Conservation (phyloP, 768 basidiomycete genomes). For the Lentinula boryana region DNA sequence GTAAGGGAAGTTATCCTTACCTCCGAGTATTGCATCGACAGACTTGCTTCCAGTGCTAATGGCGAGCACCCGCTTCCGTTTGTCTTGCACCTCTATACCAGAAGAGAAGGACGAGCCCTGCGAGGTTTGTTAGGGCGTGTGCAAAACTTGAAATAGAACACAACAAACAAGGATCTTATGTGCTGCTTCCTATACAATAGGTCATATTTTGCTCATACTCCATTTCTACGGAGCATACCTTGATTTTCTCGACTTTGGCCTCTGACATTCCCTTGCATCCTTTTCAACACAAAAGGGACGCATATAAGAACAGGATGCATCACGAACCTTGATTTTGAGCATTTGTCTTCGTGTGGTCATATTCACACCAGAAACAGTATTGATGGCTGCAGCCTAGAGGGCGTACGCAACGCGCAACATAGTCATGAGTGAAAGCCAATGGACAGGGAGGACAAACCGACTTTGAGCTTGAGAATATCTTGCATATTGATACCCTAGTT, state of each 20-base stretch:
- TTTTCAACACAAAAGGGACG: conserved; percentile 6
- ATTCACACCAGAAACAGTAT: conserved; percentile 81
- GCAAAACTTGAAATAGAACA: conserved; percentile 1
- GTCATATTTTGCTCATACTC: not conserved
- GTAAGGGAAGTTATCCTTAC: conserved; percentile 29
- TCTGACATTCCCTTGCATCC: conserved; percentile 81
- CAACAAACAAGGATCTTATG: conserved; percentile 71
- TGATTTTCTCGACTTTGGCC: conserved; percentile 97
- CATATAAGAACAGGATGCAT: conserved; percentile 13
- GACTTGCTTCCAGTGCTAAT: conserved; percentile 93
- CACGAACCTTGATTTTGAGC: conserved; percentile 82
- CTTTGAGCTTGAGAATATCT: conserved; percentile 93
- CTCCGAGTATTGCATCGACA: conserved; percentile 85
- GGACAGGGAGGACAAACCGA: conserved; percentile 19
- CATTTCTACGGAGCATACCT: conserved; percentile 35
- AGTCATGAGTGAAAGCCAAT: conserved; percentile 3
- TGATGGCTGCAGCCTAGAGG: conserved; percentile 65
- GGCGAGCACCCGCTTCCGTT: conserved; percentile 68
- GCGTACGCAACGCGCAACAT: not conserved
- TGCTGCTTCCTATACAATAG: conserved; percentile 67
- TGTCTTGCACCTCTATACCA: conserved; percentile 86
- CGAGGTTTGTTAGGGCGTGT: not conserved
- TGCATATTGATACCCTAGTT: conserved; percentile 88
- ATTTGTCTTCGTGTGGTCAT: conserved; percentile 90
- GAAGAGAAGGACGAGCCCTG: conserved; percentile 91